These are phyloP conservation scores for Aspergillus leporis DNA, from an alignment of 495 filamentous ascomycete genomes.

Conservation along the genomic window DNA sequence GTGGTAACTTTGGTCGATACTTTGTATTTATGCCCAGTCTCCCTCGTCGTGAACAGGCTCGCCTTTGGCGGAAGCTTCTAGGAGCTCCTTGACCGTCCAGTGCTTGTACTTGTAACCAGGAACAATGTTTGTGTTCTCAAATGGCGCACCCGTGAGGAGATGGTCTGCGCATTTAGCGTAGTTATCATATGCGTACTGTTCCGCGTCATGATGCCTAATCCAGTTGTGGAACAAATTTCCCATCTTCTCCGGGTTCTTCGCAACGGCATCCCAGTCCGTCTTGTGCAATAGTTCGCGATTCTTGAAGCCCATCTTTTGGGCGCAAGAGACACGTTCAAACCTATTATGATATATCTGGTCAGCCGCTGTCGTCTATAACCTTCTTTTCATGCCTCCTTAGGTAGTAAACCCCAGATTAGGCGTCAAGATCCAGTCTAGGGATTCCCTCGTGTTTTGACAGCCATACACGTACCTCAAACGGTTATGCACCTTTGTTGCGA, in stretches of 20 bases:
- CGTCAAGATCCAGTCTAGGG: no score
- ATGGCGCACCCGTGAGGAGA: slow-evolving; percentile 37
- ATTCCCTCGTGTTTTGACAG: no score
- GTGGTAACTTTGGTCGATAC: no score
- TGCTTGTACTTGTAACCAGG: slow-evolving; percentile 48
- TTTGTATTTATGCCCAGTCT: slow-evolving; percentile 7
- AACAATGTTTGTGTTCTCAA: slow-evolving; percentile 37
- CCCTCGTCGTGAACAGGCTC: slow-evolving; percentile 25
- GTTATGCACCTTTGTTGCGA: slow-evolving; percentile 51
- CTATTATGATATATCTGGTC: slow-evolving; percentile 14
- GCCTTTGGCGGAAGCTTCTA: slow-evolving; percentile 36
- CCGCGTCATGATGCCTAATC: slow-evolving; percentile 62
- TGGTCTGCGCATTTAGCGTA: slow-evolving; percentile 45
- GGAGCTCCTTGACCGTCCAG: slow-evolving; percentile 47
- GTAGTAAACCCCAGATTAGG: no score
- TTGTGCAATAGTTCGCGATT: slow-evolving; percentile 58
- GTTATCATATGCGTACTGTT: slow-evolving; percentile 57
- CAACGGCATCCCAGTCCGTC: slow-evolving; percentile 57
- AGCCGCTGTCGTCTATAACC: no score
- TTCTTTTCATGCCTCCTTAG: no score
- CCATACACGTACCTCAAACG: slow-evolving; percentile 1
- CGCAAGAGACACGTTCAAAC: slow-evolving; percentile 55
- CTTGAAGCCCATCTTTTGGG: slow-evolving; percentile 56
- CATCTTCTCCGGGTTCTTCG: slow-evolving; percentile 58
- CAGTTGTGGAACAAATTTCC: slow-evolving; percentile 57